Evolutionary conservation across 2,329 filamentous ascomycete species (phyloP), one percentile per base, ranked within the genome.

Genomic region (Beauveria medogensis): DNA sequence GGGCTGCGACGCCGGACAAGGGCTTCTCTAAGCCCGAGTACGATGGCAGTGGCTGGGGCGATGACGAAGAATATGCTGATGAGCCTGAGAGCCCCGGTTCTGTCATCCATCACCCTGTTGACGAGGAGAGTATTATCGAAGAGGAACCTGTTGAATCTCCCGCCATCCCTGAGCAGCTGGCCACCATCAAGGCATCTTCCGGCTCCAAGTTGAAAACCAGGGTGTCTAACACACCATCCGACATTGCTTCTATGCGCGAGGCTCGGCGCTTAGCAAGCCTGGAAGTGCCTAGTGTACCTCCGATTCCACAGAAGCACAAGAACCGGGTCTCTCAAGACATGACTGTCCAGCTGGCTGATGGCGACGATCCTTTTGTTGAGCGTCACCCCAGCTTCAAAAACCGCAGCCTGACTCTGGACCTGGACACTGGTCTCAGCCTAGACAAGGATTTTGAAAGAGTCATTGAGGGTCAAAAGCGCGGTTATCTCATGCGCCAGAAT

Each of bases 401-500:
- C 68, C 83, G 91, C 55, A 92, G 94, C 69, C 82, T 97, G 64
- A 91, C 91, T 8, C 77, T 95, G 66, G 86, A 90, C 69, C 86
- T 92, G 65, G 91, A 93, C 69, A 82, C 94, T 60, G 90, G 90
- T 63, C 86, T 96, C 64, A 93, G 91, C 65, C 83, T 97, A 51
- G 91, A 96, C 69, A 85, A 90, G 69, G 94, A 97, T 72, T 97
- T 97, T 74, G 92, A 97, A 69, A 85, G 93, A 63, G 90, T 97
- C 60, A 95, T 97, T 69, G 92, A 97, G 77, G 84, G 88, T 72
- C 92, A 97, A 89, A 97, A 97, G 92, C 92, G 95, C 79, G 94
- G 94, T 61, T 99, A 99, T 71, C 82, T 97, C 51, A 99, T 97
- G 93, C 87, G 94, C 69, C 93, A 99, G 69, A 99, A 97, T 75